Base-by-base conservation (phyloP, 148 eudicot species). In the Hydrangea macrophylla region DNA sequence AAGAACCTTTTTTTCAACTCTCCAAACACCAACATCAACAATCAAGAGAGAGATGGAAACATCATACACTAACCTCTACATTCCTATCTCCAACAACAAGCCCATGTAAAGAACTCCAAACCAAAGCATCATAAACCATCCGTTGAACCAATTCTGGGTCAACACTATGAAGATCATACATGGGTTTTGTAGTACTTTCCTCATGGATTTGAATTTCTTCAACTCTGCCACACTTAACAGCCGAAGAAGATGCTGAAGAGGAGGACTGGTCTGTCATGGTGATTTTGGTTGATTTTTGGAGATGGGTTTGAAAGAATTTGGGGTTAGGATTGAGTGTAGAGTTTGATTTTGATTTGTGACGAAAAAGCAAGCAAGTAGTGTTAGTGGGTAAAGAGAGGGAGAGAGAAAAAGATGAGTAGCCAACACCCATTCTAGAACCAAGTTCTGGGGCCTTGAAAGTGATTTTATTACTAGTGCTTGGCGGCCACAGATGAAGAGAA, bases 71-170 rank as follows among this genome's bases (percentile, higher is more conserved):
- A 58, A 93, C 99, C 99, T 87, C 77, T 1, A 80, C 67, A 39
- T 72, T 71, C 72, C 83, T 81, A 68, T 91, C 96, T 13, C 91
- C 97, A 81, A 94, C 89, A 58, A 94, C 62, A 71, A 94, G 93
- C 44, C 99, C 99, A 60, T 87, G 90, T 35, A 94, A 75, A 72
- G 97, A 88, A 75, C 79, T 67, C 97, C 96, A 94, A 80, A 91
- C 91, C 30, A 90, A 73, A 26, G 86, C 96, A 78, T 94, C 93
- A 73, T 86, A 78, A 54, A 61, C 72, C 80, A 94, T 17, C 39
- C 82, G 81, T 55, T 94, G 71, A 55, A 88, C 56, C 82, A 91
- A 80, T 45, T 80, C 62, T 1, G 77, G 75, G 55, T 89, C 84
- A 58, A 90, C 64, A 9, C 65, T 48, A 74, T 85, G 91, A 76